Base-by-base conservation (phyloP, 495 filamentous ascomycete genomes). In the Penicillium psychrofluorescens region DNA sequence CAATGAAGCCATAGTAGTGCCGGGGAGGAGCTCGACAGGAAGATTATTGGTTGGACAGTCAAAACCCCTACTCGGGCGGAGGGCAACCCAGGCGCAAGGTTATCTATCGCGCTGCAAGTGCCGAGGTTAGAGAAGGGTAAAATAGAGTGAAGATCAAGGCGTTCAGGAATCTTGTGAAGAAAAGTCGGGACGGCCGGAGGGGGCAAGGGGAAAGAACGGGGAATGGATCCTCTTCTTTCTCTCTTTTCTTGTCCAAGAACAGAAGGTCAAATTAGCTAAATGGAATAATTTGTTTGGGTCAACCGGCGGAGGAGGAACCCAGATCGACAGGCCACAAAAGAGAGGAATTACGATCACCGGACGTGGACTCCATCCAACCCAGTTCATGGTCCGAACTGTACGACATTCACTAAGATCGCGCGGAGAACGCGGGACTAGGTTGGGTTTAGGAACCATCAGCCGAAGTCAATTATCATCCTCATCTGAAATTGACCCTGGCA, bases 361-460 rank as follows among this genome's bases (percentile, higher is more conserved):
- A 48, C 50, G 10, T 40, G 45, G 43, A 8, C 41, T 45, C 45
- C 48, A 57, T 22, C 22, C 22, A 22, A 22, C 4, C 22, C 22
- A 22, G 22, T 22, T 6, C 22, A 22, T 22, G 2, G 22, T 22
- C 4, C 6, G 4, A 22, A 22, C 22, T 22, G 22, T 22, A 22
- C 22, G 4, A 6, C 4, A 4, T 22, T 22, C 22, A 22, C 22
- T 54, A 41, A 59, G 59, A 65, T 65, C 56, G 51, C 50, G 52
- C 50, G 52, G 55, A 54, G 46, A 53, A 47, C 33, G 45, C 43
- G 30, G 45, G 35, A 40, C 45, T 22, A 40, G 15, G 43, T 45
- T 51, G 47, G 40, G 51, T 56, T 64, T 45, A 61, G 61, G 59
- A 64, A 56, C 59, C 57, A 61, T 57, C 59, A 63, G 53, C 63